Percentiles rank a stretch among this genome's conserved stretches.
Evolutionary conservation across 75 land plant species (phyloP).

Genomic region (Picea glauca): DNA sequence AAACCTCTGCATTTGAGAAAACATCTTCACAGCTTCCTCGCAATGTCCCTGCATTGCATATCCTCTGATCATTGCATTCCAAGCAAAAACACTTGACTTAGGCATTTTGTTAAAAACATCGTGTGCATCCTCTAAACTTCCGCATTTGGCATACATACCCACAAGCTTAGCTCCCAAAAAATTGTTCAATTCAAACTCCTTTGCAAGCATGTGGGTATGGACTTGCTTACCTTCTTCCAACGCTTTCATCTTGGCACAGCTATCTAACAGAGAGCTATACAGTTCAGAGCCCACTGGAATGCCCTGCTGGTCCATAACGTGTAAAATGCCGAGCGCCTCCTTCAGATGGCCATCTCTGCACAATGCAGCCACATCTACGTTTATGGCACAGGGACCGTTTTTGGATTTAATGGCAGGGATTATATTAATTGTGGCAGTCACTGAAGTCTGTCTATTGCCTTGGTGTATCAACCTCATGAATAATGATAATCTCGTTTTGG

Average conservation of each 20-base stretch:
- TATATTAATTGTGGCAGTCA: too few relatives aligned
- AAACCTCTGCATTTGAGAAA: neutral
- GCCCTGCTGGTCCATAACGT: too few relatives aligned
- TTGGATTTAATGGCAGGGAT: too few relatives aligned
- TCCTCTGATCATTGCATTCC: slow-evolving; percentile 9
- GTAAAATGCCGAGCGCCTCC: too few relatives aligned
- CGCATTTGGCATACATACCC: slow-evolving; percentile 1
- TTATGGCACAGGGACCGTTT: too few relatives aligned
- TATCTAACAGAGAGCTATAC: too few relatives aligned
- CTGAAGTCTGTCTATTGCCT: too few relatives aligned
- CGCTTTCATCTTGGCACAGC: neutral
- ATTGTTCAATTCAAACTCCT: neutral
- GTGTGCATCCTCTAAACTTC: neutral
- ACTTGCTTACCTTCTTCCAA: neutral
- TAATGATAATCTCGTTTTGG: too few relatives aligned
- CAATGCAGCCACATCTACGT: too few relatives aligned
- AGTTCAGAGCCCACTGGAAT: too few relatives aligned
- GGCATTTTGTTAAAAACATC: neutral
- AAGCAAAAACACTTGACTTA: neutral
- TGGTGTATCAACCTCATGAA: too few relatives aligned
- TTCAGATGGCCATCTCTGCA: too few relatives aligned
- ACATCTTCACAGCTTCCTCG: neutral
- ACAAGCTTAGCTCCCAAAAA: neutral
- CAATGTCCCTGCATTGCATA: slow-evolving; percentile 13
- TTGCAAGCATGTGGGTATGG: neutral